Evolutionary conservation across 768 basidiomycete species (phyloP), one percentile per base, ranked within the genome.

Genomic region (Tylopilus sp.): DNA sequence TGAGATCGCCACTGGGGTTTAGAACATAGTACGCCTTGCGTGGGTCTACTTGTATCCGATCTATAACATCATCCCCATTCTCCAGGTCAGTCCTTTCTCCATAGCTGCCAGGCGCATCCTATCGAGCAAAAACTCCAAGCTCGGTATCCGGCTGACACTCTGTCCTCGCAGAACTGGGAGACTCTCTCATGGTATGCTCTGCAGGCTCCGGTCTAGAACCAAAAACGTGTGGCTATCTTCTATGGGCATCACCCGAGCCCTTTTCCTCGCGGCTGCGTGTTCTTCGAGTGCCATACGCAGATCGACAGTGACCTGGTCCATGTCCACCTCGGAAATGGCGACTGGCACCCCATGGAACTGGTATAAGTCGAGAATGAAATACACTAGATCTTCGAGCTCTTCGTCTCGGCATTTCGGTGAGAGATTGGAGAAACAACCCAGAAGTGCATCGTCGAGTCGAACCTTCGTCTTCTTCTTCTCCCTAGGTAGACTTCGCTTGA

Each of bases 141-240:
- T 91, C 3, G 97, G 97, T 57, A 98, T 85, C n/a, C 97, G 86
- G 65, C 91, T 94, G 64, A 98, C 81, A 48, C 93, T 90, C 45
- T 86, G 78, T 10, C 88, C 91, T 37, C 91, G 79, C 12, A 98
- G 72, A 37, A 86, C 80, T 0, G 96, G 94, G 14, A 98, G 83
- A 24, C 89, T 95, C 71, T 98, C 97, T 96, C 96, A 98, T 3
- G 97, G 95, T 50, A 98, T 77, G 0, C 84, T 83, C 63, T 94
- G 91, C 12, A 95, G 73, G 53, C 89, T 85, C 71, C 90, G 91
- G 70, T 98, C 97, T 45, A 98, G 77, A 19, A 96, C 81, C 55
- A 98, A 75, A 73, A 98, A 96, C 31, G 85, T 70, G 64, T 98
- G 96, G 37, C 83, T 77, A 61, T 89, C 87, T 6, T 72, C 59